Base-by-base conservation (phyloP, 2,329 filamentous ascomycete genomes). In the Incumbomyces lentus region DNA sequence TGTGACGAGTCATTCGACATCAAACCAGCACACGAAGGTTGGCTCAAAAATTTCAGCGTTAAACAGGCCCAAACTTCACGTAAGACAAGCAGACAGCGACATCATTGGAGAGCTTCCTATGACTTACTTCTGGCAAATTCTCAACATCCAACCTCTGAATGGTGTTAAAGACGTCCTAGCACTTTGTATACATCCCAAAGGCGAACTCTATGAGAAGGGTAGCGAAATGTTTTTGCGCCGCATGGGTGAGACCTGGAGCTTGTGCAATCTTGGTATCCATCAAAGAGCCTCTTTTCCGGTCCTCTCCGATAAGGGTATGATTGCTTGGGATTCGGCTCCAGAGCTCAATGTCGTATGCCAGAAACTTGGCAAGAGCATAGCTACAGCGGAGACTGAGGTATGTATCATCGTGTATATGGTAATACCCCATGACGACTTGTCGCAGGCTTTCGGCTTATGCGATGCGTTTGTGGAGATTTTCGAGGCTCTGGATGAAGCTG, bases 41-140 rank as follows among this genome's bases (percentile, higher is more conserved):
- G 48, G 1, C 53, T 58, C 26, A 44, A 57, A 63, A 1, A 56
- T 60, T 42, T 57, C 57, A 22, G 63, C 51, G 35, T 47, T 68
- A 33, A 62, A 67, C 12, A 26, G 19, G 19, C 10, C 75, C 2
- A 71, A 76, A 55, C 57, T 82, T 29, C 69, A 71, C 32, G 62
- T 81, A 11, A 71, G 70, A 44, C 72, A 77, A 29, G 70, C 69
- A 7, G 72, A 74, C 33, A 66, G 68, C 32, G 67, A 63, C 6
- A 68, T 78, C 59, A 75, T 79, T 51, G 62, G 78, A 41, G 64
- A 79, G 12, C 72, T 76, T 2, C 66, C 76, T 7, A 72, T 76
- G 3, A 58, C 79, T 40, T 62, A 68, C 2, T 81, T 81, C 54
- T 81, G 78, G 78, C 76, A 81, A 52, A 69, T 74, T 1, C 69